Conservation (phyloP, 2,329 filamentous ascomycete species). For the Trichoderma hamatum region DNA sequence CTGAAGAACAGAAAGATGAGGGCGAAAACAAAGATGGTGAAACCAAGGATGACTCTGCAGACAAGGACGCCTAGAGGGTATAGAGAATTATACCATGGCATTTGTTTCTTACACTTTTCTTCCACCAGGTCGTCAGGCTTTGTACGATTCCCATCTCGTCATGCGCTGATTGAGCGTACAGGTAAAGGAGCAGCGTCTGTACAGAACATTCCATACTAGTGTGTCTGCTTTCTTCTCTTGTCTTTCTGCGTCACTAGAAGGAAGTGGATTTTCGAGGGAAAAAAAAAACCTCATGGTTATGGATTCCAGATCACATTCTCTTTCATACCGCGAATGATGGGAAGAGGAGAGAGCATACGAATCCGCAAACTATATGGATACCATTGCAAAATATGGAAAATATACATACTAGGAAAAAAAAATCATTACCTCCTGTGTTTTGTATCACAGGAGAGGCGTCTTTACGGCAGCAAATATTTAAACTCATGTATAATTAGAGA, state of each 20-base stretch:
- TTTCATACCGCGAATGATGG: neutral
- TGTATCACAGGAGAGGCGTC: neutral
- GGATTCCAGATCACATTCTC: neutral
- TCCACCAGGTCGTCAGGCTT: no score
- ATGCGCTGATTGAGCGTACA: no score
- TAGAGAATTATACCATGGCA: neutral
- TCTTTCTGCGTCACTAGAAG: neutral
- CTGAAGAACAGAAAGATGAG: neutral
- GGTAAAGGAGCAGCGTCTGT: no score
- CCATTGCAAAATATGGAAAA: neutral
- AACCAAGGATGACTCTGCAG: neutral
- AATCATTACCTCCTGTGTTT: neutral
- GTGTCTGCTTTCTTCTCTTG: neutral
- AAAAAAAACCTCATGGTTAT: no score
- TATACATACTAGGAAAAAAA: neutral
- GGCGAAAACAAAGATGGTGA: neutral
- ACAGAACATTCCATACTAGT: no score
- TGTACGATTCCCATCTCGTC: no score
- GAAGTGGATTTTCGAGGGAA: neutral
- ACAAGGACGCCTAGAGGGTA: neutral
- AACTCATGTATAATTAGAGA: slow-evolving; percentile 2
- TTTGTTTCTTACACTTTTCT: neutral
- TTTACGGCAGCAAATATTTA: neutral
- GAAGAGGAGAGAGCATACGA: neutral
- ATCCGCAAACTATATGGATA: neutral